A percentile compares a stretch with the other conserved stretches of the same genome.
These are phyloP conservation scores for Rhodotorula glutinis DNA, from an alignment of 1,284 basidiomycete species.

Conservation along the genomic window DNA sequence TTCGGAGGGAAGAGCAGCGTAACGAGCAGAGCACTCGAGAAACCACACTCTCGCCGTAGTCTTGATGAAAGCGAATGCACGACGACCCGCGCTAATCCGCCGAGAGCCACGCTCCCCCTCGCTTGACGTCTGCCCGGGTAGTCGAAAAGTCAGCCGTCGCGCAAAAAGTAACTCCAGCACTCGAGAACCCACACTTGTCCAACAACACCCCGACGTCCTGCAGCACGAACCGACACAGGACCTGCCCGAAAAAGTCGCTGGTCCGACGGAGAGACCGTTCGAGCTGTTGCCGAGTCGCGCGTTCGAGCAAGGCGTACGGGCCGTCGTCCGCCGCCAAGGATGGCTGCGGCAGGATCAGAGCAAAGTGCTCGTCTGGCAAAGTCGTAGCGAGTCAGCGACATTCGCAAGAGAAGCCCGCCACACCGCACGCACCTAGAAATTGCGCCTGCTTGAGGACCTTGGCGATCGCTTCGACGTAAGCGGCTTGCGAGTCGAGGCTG, in stretches of 20 bases:
- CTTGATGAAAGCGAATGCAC: background rate
- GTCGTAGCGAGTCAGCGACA: background rate
- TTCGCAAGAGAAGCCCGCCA: too few species aligned
- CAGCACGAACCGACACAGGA: conserved; percentile 87
- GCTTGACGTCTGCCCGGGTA: conserved; percentile 30
- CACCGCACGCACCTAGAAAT: conserved; percentile 56
- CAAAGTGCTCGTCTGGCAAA: conserved; percentile 69
- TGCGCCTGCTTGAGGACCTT: conserved; percentile 73
- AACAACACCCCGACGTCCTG: conserved; percentile 63
- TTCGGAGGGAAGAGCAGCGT: too few species aligned
- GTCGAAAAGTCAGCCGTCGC: background rate
- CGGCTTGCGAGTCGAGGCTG: conserved; percentile 80
- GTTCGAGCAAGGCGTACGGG: conserved; percentile 55
- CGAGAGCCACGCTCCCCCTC: conserved; percentile 35
- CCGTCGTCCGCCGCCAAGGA: conserved; percentile 53
- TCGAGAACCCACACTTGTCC: conserved; percentile 63
- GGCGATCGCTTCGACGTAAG: conserved; percentile 75
- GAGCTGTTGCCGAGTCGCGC: conserved; percentile 61
- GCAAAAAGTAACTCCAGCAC: too few species aligned
- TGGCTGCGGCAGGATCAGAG: conserved; percentile 61
- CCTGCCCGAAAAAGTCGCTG: conserved; percentile 86
- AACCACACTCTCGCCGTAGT: too few species aligned
- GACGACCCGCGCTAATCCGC: conserved; percentile 12
- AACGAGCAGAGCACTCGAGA: too few species aligned
- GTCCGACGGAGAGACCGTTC: conserved; percentile 72